Evolutionary conservation across 495 filamentous ascomycete species (phyloP), one percentile per base, ranked within the genome.

Genomic region (Pyronema domesticum): DNA sequence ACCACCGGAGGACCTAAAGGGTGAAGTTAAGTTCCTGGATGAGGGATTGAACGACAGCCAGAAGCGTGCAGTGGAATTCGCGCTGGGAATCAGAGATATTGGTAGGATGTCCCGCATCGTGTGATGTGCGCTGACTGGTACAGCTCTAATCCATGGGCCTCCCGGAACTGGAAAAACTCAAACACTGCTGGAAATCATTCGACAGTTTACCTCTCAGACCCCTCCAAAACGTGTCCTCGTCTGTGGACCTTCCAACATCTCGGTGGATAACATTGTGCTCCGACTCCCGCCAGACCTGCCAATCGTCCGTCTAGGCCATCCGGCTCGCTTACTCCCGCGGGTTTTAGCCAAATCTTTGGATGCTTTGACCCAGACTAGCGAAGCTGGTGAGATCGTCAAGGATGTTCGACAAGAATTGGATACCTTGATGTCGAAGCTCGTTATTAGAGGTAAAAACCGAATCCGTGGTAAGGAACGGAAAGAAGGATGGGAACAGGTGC

Each of bases 181-280:
- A 67, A 99, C 93, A 0, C 70, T 99, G 19, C 91, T 99, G 50
- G 91, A 99, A 64, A 72, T 96, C 15, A 93, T 96, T 54, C 73
- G 89, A 33, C 91, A 99, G 60, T 69, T 96, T 58, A 70, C 45
- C 7, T 46, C 51, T 3, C 42, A 70, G 10, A 58, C 45, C 11
- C 60, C 56, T 9, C 30, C 81, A 11, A 74, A 78, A 42, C 78
- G 87, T 1, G 70, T 96, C 13, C 76, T 99, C 3, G 89, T 99
- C 15, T 99, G 91, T 64, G 91, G 91, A 0, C 91, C 91, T 0
- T 93, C 85, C 8, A 99, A 99, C 65, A 86, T 99, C 49, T 89
- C 85, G 0, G 91, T 96, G 1, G 91, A 99, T 71, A 99, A 99
- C 63, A 95, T 99, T 55, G 88, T 95, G n/a, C 89, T 96, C 68